Conservation (phyloP, 495 filamentous ascomycete species). For the Penicillium canescens region DNA sequence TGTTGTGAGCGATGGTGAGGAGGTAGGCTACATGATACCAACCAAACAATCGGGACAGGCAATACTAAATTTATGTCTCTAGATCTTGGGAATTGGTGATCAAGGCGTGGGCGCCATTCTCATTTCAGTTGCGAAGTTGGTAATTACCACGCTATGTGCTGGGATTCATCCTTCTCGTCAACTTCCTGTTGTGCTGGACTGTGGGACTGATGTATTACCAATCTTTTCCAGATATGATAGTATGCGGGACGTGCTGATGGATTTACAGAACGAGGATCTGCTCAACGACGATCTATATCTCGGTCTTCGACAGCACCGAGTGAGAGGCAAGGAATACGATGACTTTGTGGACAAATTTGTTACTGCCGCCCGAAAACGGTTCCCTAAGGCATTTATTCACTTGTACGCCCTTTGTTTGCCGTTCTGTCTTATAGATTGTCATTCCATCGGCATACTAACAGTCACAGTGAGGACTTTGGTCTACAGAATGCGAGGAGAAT, state of each 20-base stretch:
- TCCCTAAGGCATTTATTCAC: conserved; percentile 81
- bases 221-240: neutral
- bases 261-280: conserved; percentile 64
- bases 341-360: conserved; percentile 76
- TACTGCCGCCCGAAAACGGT: conserved; percentile 61
- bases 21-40: conserved; percentile 32
- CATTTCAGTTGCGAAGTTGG: conserved; percentile 82
- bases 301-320: conserved; percentile 66
- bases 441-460: neutral
- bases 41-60: conserved; percentile 18
- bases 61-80: conserved; percentile 26
- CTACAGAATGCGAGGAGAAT: conserved; percentile 62
- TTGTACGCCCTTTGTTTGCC: conserved; percentile 47
- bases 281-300: conserved; percentile 82
- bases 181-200: conserved; percentile 82
- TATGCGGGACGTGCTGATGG: conserved; percentile 8
- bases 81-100: conserved; percentile 89
- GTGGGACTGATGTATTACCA: conserved; percentile 67
- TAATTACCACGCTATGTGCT: conserved; percentile 79
- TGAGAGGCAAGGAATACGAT: conserved; percentile 75
- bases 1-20: conserved; percentile 78
- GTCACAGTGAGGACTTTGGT: conserved; percentile 57
- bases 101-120: conserved; percentile 88
- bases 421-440: neutral
- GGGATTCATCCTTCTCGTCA: conserved; percentile 81